Evolutionary conservation across 2,329 filamentous ascomycete species (phyloP).

Genomic region (Penicillium italicum): DNA sequence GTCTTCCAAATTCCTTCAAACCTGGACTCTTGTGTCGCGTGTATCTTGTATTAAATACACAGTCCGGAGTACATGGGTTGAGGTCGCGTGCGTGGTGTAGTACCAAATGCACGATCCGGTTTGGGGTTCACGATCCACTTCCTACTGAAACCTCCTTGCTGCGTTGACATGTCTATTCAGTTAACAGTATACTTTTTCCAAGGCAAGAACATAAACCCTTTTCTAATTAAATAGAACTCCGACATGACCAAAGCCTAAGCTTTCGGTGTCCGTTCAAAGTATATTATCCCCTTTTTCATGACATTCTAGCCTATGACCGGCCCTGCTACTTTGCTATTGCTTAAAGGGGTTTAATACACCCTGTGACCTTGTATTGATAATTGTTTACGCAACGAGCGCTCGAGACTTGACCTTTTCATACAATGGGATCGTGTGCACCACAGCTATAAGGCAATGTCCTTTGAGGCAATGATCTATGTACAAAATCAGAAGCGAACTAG

Average conservation of each 20-base stretch:
- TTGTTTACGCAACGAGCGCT: too few relatives aligned
- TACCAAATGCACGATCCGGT: neutral
- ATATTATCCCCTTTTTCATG: neutral
- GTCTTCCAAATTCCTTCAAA: neutral
- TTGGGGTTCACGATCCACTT: neutral
- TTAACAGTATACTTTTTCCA: neutral
- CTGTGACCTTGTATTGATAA: neutral
- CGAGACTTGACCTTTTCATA: neutral
- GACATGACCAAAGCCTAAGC: neutral
- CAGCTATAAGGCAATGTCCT: neutral
- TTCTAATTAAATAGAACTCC: neutral
- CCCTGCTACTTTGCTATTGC: neutral
- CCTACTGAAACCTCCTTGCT: conserved; percentile 11
- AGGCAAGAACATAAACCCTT: neutral
- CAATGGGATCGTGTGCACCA: neutral
- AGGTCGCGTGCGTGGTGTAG: conserved; percentile 6
- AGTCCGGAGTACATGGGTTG: neutral
- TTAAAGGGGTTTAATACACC: neutral
- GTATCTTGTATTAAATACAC: neutral
- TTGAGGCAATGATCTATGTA: neutral
- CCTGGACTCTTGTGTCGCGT: neutral
- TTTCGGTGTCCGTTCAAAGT: neutral
- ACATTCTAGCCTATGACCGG: neutral
- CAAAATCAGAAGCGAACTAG: neutral
- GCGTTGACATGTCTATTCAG: conserved; percentile 1